phyloP scores from a whole-genome alignment of 2,329 filamentous ascomycete species.

The Claviceps fusiformis region DNA sequence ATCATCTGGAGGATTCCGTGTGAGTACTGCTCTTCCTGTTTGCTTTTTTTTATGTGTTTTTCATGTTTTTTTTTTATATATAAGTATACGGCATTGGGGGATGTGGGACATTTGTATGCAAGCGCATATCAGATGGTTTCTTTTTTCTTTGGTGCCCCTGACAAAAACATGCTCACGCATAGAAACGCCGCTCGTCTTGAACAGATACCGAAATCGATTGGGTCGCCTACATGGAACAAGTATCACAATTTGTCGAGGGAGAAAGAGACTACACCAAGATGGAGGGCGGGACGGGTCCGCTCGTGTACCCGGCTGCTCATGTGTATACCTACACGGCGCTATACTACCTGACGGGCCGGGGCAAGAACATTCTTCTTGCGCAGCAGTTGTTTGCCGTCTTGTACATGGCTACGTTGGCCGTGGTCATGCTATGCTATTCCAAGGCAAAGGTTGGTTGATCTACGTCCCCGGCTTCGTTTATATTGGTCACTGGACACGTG shows the following conservation, averaged over 20 bases:
- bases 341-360: constrained; percentile 63
- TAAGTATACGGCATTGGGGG: no score
- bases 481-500: not conserved
- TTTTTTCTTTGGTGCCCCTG: no score
- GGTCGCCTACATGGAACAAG: constrained; percentile 92
- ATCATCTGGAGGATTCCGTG: constrained; percentile 76
- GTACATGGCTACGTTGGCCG: constrained; percentile 60
- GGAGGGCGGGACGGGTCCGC: constrained; percentile 74
- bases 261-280: constrained; percentile 83
- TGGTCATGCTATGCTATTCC: constrained; percentile 76
- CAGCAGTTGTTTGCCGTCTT: constrained; percentile 71
- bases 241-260: constrained; percentile 64
- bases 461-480: not conserved
- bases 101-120: not conserved
- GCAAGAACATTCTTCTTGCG: constrained; percentile 62
- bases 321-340: constrained; percentile 80
- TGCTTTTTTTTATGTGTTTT: no score
- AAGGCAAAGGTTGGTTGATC: constrained; percentile 44
- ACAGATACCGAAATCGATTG: constrained; percentile 95
- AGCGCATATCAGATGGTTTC: no score
- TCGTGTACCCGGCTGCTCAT: constrained; percentile 90
- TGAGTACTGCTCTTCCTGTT: constrained; percentile 28
- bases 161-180: not conserved
- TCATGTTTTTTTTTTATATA: no score
- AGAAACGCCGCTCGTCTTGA: not conserved